Percentiles rank a stretch among this genome's conserved stretches.
These are phyloP conservation scores for Exophiala bonariae DNA, from an alignment of 2,329 filamentous ascomycete genomes.

Conservation along the genomic window DNA sequence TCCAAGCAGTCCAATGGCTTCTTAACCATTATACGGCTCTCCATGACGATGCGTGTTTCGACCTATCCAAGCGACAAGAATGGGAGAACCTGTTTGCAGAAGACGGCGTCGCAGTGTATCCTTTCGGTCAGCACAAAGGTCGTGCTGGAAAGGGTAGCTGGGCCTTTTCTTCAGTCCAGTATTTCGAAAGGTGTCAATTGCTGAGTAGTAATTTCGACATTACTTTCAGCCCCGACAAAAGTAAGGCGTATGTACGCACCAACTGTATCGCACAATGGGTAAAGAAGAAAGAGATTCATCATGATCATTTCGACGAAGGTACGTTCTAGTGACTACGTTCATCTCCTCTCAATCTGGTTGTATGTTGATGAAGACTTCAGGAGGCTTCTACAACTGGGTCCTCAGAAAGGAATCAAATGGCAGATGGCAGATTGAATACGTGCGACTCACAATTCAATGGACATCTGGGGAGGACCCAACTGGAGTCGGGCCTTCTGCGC, in stretches of 20 bases:
- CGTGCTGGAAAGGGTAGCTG: conserved; percentile 10
- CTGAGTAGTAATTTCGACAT: conserved; percentile 17
- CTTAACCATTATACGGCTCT: conserved; percentile 18
- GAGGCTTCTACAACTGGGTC: conserved; percentile 15
- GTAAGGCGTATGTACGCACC: conserved; percentile 9
- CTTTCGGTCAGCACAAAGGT: conserved; percentile 11
- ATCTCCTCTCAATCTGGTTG: no score
- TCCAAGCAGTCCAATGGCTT: conserved; percentile 14
- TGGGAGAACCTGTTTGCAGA: conserved; percentile 15
- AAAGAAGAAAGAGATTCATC: conserved; percentile 7
- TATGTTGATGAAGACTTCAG: no score
- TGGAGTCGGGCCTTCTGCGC: conserved; percentile 6
- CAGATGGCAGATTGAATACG: conserved; percentile 12
- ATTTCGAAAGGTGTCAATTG: conserved; percentile 13
- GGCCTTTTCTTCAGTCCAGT: conserved; percentile 10
- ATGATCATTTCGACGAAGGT: conserved; percentile 18
- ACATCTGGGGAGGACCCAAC: conserved; percentile 15
- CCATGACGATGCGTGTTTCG: conserved; percentile 14
- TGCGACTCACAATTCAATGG: conserved; percentile 14
- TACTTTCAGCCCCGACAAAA: conserved; percentile 3
- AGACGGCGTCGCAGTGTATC: conserved; percentile 12
- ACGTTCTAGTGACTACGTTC: no score
- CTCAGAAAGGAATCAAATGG: conserved; percentile 10
- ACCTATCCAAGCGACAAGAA: conserved; percentile 10
- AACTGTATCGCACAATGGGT: conserved; percentile 20